phyloP scores from a whole-genome alignment of 2,329 filamentous ascomycete species.

The Lojkania enalia region DNA sequence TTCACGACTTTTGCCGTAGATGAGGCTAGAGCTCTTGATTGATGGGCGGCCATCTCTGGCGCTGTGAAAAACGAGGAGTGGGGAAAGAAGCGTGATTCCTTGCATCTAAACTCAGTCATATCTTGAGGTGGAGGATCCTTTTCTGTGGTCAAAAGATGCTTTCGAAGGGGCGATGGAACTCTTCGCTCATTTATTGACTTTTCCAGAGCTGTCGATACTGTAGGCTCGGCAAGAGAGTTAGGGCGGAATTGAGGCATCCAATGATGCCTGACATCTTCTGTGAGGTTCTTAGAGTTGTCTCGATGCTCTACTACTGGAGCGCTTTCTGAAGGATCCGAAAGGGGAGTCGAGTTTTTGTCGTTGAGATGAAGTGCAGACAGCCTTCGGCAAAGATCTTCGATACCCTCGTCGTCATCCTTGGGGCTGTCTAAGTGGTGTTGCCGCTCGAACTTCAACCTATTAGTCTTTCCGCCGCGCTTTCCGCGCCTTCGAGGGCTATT shows the following conservation, averaged over 20 bases:
- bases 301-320: background rate
- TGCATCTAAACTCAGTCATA: slow-evolving; percentile 6
- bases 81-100: slow-evolving; percentile 21
- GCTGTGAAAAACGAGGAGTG: slow-evolving; percentile 21
- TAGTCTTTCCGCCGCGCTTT: slow-evolving; percentile 24
- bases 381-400: slow-evolving; percentile 14
- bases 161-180: too few relatives aligned
- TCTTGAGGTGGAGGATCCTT: background rate
- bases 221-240: slow-evolving; percentile 5
- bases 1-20: too few relatives aligned
- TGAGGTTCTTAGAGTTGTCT: background rate
- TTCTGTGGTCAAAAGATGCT: too few relatives aligned
- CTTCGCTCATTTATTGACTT: too few relatives aligned
- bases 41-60: slow-evolving; percentile 5
- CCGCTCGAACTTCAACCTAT: slow-evolving; percentile 12
- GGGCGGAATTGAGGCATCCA: slow-evolving; percentile 30
- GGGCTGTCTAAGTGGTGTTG: slow-evolving; percentile 5
- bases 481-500: slow-evolving; percentile 16
- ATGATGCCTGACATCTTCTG: slow-evolving; percentile 20
- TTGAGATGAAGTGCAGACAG: slow-evolving; percentile 14
- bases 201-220: background rate
- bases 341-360: slow-evolving; percentile 6
- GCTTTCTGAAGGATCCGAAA: too few relatives aligned
- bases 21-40: too few relatives aligned
- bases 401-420: slow-evolving; percentile 3